Base-by-base conservation (phyloP, 352 stramenopile species). In the Globisporangium paroecandrum region DNA sequence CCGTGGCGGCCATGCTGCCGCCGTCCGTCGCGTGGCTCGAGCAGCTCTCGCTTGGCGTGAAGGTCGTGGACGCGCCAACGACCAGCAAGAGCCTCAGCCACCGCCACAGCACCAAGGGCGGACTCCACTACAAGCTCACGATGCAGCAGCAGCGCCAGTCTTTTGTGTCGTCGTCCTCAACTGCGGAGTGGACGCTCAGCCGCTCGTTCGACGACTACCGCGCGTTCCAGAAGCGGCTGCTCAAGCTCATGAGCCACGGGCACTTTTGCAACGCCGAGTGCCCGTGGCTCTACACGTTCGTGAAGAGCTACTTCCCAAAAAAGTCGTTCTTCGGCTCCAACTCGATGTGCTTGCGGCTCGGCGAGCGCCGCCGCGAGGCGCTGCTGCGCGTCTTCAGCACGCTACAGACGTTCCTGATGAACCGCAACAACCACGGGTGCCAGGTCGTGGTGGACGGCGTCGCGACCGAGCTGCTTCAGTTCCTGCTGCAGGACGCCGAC, bases 301-400 rank as follows among this genome's bases (percentile, higher is more conserved):
- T 85, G 18, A 79, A 76, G 60, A 73, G 73, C 43, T 76, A 82
- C 47, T 85, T 83, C 56, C 77, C 77, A n/a, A 82, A 75, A 62
- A 65, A 64, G 15, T 68, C 66, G 54, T 64, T 62, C 15, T 69
- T 66, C 10, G 60, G 29, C 29, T 57, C 58, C n/a, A 51, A 15
- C 43, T 47, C 47, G 29, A 59, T 18, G 10, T 49, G 60, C 46
- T 43, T 47, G 5, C 46, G 60, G 6, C 46, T 65, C 60, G n/a
- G n/a, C 2, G 71, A 74, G 57, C 54, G 58, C 24, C 73, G 69
- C 36, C 58, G 70, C 53, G 56, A 62, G 5, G 66, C 65, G n/a
- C 67, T 83, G 29, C 61, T 77, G 10, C 70, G 69, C 57, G 69
- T 62, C 41, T 32, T 85, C 56, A 69, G 58, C n/a, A 73, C 69